phyloP scores from a whole-genome alignment of 2,329 filamentous ascomycete species.

The Trichoderma lentiforme region DNA sequence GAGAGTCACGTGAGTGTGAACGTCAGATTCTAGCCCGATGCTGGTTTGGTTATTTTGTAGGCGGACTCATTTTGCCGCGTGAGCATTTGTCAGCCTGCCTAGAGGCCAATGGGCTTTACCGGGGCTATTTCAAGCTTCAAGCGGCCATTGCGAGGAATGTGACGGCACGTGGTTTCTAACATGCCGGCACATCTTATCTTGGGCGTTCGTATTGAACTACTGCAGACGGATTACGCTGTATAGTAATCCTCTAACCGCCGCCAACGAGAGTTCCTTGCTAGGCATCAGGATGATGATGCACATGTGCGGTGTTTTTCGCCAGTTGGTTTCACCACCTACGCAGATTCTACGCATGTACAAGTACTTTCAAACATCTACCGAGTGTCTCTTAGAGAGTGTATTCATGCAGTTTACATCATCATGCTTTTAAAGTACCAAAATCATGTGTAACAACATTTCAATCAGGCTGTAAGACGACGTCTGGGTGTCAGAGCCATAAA shows the following conservation, averaged over 20 bases:
- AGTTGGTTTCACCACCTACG: not conserved
- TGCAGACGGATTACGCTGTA: not conserved
- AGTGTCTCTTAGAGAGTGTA: not conserved
- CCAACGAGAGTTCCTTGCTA: not conserved
- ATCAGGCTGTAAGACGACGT: not conserved
- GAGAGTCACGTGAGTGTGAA: not conserved
- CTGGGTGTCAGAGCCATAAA: not conserved
- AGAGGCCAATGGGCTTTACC: not conserved
- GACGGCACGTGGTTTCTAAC: not conserved
- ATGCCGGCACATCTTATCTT: not conserved
- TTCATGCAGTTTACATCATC: not conserved
- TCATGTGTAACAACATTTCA: not conserved
- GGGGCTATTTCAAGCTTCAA: not conserved
- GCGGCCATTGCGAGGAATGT: not conserved
- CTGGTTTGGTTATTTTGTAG: not conserved
- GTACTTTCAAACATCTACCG: not conserved
- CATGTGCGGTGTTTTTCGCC: not conserved
- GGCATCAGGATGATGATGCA: not conserved
- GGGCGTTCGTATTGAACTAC: not conserved
- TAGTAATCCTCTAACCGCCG: not conserved
- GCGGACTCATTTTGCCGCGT: not conserved
- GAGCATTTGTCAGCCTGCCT: slow-evolving; percentile 1
- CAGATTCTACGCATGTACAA: not conserved
- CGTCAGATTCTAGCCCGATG: not conserved
- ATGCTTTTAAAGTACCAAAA: not conserved